phyloP scores from a whole-genome alignment of 352 stramenopile species.

The Phytopythium montanum region DNA sequence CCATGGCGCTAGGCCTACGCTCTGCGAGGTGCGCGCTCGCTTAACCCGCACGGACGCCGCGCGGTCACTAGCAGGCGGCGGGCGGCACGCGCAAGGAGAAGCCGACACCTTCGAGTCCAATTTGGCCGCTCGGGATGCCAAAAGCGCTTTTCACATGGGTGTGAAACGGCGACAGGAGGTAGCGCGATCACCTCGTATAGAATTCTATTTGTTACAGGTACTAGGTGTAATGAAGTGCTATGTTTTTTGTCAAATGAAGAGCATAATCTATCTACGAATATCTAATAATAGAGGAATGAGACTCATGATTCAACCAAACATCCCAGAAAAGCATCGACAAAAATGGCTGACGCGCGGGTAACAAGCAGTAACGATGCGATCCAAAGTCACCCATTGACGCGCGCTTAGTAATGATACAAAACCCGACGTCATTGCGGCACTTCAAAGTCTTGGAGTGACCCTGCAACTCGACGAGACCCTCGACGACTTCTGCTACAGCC shows the following conservation, averaged over 20 bases:
- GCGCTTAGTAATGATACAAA: neutral
- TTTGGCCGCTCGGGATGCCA: neutral
- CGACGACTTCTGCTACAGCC: neutral
- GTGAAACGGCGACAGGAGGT: conserved; percentile 2
- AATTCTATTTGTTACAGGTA: neutral
- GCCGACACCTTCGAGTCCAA: neutral
- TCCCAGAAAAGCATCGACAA: neutral
- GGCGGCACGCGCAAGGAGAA: neutral
- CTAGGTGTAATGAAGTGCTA: neutral
- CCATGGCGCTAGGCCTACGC: conserved; percentile 31
- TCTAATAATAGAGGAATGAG: neutral
- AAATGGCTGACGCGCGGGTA: neutral
- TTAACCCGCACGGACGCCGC: neutral
- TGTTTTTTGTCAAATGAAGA: neutral
- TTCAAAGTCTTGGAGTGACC: neutral
- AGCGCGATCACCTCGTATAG: neutral
- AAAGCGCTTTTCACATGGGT: conserved; percentile 1
- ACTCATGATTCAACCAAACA: neutral
- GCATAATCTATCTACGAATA: neutral
- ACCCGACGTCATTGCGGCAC: no score
- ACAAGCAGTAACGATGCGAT: neutral
- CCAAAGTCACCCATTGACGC: neutral
- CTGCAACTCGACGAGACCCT: neutral
- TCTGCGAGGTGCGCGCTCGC: neutral
- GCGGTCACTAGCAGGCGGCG: no score